Evolutionary conservation across 1,284 basidiomycete genomes (phyloP).

Genomic region (Leccinum subspadiceum): DNA sequence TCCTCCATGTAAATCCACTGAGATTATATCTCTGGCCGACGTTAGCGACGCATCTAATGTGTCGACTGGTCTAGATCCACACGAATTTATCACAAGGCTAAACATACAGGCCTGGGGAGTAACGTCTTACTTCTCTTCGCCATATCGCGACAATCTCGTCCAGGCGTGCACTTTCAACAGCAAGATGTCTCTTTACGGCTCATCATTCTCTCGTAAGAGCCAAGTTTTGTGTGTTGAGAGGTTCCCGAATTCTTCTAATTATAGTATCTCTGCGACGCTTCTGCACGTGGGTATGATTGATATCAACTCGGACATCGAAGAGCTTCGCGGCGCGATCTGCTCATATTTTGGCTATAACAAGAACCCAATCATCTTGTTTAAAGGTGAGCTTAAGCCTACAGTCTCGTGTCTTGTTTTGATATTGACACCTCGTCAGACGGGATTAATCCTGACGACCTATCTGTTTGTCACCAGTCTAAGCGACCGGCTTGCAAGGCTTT

Average conservation of each 20-base stretch:
- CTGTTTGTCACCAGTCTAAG: constrained; percentile 68
- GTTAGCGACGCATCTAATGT: constrained; percentile 85
- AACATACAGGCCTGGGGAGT: constrained; percentile 54
- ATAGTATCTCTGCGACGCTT: constrained; percentile 68
- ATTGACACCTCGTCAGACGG: constrained; percentile 46
- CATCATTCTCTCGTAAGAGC: constrained; percentile 37
- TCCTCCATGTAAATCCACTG: constrained; percentile 70
- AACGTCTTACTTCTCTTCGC: constrained; percentile 69
- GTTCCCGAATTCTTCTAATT: constrained; percentile 73
- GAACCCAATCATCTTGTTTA: constrained; percentile 62
- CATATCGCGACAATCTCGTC: constrained; percentile 69
- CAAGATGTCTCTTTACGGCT: background rate
- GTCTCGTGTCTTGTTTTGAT: constrained; percentile 4
- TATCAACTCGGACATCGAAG: constrained; percentile 69
- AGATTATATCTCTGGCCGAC: constrained; percentile 75
- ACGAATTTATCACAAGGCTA: constrained; percentile 79
- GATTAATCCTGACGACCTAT: constrained; percentile 69
- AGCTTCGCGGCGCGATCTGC: constrained; percentile 75
- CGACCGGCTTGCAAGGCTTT: constrained; percentile 64
- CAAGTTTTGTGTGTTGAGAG: constrained; percentile 61
- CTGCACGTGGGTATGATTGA: constrained; percentile 81
- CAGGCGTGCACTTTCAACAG: constrained; percentile 46
- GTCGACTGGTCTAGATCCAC: constrained; percentile 67
- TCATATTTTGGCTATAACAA: constrained; percentile 77
- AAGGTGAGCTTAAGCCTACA: constrained; percentile 47